phyloP scores from a whole-genome alignment of 495 filamentous ascomycete genomes.

The Aspergillus affinis region DNA sequence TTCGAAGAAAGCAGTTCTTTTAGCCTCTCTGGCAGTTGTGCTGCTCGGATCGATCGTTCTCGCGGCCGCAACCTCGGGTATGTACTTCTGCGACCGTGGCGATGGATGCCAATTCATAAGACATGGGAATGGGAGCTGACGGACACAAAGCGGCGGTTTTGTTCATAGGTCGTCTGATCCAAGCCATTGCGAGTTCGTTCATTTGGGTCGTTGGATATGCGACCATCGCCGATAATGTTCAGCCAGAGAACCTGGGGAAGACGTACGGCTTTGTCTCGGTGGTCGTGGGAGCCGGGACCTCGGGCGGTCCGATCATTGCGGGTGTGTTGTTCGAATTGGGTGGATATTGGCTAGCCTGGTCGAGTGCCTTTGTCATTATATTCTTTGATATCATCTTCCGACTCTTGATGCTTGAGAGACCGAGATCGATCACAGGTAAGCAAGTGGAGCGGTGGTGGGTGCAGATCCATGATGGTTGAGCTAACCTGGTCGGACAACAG shows the following conservation, averaged over 20 bases:
- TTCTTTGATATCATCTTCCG: slow-evolving; percentile 25
- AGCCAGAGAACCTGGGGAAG: slow-evolving; percentile 23
- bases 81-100: not conserved
- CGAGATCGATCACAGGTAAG: not conserved
- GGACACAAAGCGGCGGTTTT: slow-evolving; percentile 10
- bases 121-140: not conserved
- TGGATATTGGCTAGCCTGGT: slow-evolving; percentile 33
- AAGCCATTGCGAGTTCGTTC: slow-evolving; percentile 19
- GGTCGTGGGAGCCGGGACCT: slow-evolving; percentile 22
- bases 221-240: slow-evolving; percentile 22
- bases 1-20: slow-evolving; percentile 13
- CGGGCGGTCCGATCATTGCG: slow-evolving; percentile 23
- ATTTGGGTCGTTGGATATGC: slow-evolving; percentile 27
- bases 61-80: slow-evolving; percentile 17
- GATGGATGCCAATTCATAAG: too few relatives aligned
- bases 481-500: not conserved
- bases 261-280: slow-evolving; percentile 18
- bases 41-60: slow-evolving; percentile 17
- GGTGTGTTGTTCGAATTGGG: slow-evolving; percentile 24
- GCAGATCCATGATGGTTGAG: too few relatives aligned
- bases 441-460: not conserved
- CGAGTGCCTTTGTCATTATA: slow-evolving; percentile 21
- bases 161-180: slow-evolving; percentile 25
- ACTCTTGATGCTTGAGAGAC: slow-evolving; percentile 27
- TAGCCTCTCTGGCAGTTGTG: slow-evolving; percentile 16